A percentile compares a stretch with the other conserved stretches of the same genome.
Conservation (phyloP, 352 stramenopile genomes). For the Elongisporangium undulatum region DNA sequence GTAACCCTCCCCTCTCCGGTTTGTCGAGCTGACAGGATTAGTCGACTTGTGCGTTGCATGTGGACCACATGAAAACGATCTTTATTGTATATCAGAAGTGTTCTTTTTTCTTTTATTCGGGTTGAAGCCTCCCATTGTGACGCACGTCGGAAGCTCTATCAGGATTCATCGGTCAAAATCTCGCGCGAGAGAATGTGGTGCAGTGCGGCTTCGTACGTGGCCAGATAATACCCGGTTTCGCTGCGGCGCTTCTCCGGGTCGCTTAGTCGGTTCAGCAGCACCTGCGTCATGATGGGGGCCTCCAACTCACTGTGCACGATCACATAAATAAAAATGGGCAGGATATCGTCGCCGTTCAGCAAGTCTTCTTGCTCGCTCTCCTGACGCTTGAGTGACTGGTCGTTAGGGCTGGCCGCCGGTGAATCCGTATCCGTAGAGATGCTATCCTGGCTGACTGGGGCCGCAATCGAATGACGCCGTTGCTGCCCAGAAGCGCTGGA, state of each 20-base stretch:
- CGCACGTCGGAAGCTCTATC: background rate
- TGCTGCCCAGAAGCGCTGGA: conserved; percentile 21
- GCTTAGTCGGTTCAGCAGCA: conserved; percentile 78
- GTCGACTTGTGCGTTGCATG: background rate
- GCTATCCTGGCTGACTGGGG: background rate
- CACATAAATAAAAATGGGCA: conserved; percentile 89
- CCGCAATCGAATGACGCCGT: conserved; percentile 31
- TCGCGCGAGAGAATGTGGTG: conserved; percentile 77
- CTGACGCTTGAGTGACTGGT: conserved; percentile 3
- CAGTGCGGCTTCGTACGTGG: conserved; percentile 76
- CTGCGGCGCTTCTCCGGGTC: conserved; percentile 81
- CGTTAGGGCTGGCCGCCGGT: background rate
- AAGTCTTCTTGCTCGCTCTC: conserved; percentile 49
- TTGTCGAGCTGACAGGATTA: background rate
- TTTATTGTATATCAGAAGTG: background rate
- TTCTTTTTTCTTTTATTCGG: background rate
- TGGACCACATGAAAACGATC: background rate
- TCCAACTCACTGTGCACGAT: conserved; percentile 79
- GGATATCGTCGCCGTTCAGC: conserved; percentile 80
- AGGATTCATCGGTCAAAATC: conserved; percentile 6
- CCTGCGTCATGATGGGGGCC: conserved; percentile 74
- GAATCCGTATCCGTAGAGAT: background rate
- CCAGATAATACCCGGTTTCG: conserved; percentile 86
- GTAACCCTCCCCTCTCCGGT: background rate
- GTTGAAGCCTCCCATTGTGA: background rate